Conservation (phyloP, 1,139 yeast species). For the Meyerozyma smithsonii region DNA sequence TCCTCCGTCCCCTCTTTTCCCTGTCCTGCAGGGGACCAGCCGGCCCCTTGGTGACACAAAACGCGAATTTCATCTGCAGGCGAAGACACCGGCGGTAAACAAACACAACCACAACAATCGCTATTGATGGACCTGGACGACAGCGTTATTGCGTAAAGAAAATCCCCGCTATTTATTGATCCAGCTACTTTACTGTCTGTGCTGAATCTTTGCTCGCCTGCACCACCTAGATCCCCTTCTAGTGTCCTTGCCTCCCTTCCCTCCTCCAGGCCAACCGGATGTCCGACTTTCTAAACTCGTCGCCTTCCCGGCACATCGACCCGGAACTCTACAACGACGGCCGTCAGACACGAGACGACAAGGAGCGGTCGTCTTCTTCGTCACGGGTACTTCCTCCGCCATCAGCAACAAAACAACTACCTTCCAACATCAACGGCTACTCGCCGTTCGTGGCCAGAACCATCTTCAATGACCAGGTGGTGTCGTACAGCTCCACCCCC, state of each 20-base stretch:
- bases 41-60: conserved; percentile 3
- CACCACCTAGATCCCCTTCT: too few species aligned
- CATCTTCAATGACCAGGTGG: conserved; percentile 30
- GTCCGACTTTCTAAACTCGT: conserved; percentile 32
- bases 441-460: conserved; percentile 42
- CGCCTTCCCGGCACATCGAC: conserved; percentile 30
- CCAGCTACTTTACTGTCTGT: too few species aligned
- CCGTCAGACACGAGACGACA: conserved; percentile 9
- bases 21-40: too few species aligned
- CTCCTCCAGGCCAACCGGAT: too few species aligned
- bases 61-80: neutral
- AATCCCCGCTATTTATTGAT: neutral
- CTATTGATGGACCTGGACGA: neutral
- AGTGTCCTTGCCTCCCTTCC: too few species aligned
- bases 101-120: neutral
- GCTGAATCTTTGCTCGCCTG: conserved; percentile 4
- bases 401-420: conserved; percentile 21
- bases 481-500: conserved; percentile 37
- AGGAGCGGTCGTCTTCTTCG: conserved; percentile 11
- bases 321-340: conserved; percentile 20
- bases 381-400: conserved; percentile 16
- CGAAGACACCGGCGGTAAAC: neutral
- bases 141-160: neutral
- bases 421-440: conserved; percentile 34
- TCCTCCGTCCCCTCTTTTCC: too few species aligned